Base-by-base conservation (phyloP, 345 rosid genomes). In the Psidium friedrichsthalianum region DNA sequence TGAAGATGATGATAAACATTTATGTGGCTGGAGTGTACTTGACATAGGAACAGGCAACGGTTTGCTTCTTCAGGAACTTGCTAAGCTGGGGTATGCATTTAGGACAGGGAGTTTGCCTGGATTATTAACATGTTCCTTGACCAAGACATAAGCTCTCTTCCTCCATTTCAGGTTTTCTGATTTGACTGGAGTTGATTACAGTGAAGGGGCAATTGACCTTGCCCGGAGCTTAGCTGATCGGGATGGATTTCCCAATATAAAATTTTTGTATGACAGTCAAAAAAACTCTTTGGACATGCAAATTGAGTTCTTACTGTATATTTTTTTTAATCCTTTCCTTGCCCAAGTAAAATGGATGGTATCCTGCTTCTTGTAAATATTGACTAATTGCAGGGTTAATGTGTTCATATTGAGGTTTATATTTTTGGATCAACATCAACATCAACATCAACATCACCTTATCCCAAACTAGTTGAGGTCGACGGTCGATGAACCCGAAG, bases 11-110 rank as follows among this genome's bases (percentile, higher is more conserved):
- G 92, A 90, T 69, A 92, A 94, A 86, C 90, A 88, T 89, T 90
- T 96, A 92, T 90, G 94, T 88, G 56, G 84, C 87, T 96, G 99
- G 99, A 95, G 92, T 91, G 96, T 96, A 76, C 99, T 97, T 87
- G 99, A 97, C 86, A 88, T 97, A 88, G 99, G 99, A 88, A 97
- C 98, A 29, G 98, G 98, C 85, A 97, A 97, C 89, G 99, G 98
- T 85, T 90, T 97, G 85, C 97, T 97, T 55, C 99, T 96, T 89
- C 99, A 97, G 87, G 95, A 94, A 91, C 96, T 97, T 91, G 92
- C 96, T 88, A 97, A 96, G 90, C 95, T 89, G 87, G 99, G 99
- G 99, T 97, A 88, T 85, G 88, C 83, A 88, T 88, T 90, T 87
- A 53, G 89, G 86, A 88, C 85, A 91, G 36, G 82, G 85, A 81